Conservation (phyloP, 2,329 filamentous ascomycete species). For the Calonectria fujianensis region DNA sequence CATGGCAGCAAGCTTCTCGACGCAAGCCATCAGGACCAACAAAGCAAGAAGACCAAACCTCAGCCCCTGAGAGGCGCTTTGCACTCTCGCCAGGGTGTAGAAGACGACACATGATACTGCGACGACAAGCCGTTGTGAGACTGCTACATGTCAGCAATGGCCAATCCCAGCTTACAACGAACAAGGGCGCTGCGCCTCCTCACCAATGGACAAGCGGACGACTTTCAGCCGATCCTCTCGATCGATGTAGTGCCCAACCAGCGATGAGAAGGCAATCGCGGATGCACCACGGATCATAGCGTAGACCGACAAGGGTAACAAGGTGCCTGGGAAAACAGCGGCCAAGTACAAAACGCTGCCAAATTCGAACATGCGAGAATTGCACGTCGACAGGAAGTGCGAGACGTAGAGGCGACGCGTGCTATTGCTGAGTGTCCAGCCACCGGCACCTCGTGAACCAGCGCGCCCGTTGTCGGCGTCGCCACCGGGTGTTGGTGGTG, state of each 20-base stretch:
- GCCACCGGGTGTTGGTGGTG: background rate
- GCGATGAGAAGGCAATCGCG: conserved; percentile 75
- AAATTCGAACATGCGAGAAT: conserved; percentile 79
- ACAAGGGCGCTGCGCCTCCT: conserved; percentile 18
- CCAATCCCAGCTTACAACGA: background rate
- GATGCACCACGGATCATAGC: conserved; percentile 76
- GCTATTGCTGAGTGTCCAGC: conserved; percentile 48
- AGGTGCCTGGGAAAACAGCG: conserved; percentile 72
- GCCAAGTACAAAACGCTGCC: conserved; percentile 76
- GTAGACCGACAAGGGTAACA: conserved; percentile 82
- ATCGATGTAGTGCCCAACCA: conserved; percentile 77
- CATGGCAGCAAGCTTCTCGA: conserved; percentile 80
- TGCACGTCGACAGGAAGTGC: conserved; percentile 79
- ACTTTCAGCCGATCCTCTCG: conserved; percentile 68
- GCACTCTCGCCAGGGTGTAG: conserved; percentile 51
- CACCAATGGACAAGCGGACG: conserved; percentile 70
- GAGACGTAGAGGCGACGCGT: conserved; percentile 71
- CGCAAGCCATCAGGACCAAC: conserved; percentile 74
- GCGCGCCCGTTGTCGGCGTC: background rate
- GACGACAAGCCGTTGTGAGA: conserved; percentile 66
- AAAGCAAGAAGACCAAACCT: conserved; percentile 57
- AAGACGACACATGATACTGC: conserved; percentile 69
- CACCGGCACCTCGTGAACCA: background rate
- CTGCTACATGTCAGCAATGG: conserved; percentile 45
- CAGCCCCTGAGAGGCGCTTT: conserved; percentile 28